These are phyloP conservation scores for Microcera coccophila DNA, from an alignment of 2,329 filamentous ascomycete species.

Conservation along the genomic window DNA sequence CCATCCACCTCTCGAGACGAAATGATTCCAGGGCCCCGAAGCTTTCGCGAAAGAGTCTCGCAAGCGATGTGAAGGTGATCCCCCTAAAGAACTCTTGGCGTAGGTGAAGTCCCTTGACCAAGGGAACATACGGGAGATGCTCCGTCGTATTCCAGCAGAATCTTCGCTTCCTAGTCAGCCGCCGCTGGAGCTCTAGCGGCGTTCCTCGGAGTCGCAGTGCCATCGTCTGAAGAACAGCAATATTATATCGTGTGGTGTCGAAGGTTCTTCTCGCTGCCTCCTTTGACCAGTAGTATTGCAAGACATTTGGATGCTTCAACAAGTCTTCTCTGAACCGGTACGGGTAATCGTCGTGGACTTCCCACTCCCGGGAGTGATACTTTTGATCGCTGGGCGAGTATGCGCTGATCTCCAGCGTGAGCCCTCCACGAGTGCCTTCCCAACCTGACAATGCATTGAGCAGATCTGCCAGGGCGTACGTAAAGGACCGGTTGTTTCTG, in stretches of 20 bases:
- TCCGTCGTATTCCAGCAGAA: not conserved
- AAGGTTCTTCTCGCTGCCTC: not conserved
- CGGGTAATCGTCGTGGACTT: conserved; percentile 4
- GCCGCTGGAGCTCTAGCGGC: conserved; percentile 8
- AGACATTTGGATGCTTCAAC: not conserved
- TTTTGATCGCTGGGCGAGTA: conserved; percentile 9
- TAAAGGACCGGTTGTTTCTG: conserved; percentile 12
- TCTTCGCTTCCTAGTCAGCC: conserved; percentile 1
- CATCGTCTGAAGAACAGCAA: too few species aligned
- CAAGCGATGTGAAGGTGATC: conserved; percentile 6
- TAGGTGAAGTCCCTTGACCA: conserved; percentile 12
- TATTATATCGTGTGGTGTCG: not conserved
- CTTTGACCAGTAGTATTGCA: not conserved
- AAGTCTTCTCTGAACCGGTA: conserved; percentile 7
- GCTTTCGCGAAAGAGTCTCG: conserved; percentile 11
- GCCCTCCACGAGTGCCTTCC: not conserved
- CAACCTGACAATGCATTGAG: conserved; percentile 5
- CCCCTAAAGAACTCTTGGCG: conserved; percentile 6
- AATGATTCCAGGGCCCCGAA: conserved; percentile 9
- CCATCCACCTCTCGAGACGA: conserved; percentile 5
- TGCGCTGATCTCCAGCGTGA: conserved; percentile 8
- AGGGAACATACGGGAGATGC: conserved; percentile 6
- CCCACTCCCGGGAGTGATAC: not conserved
- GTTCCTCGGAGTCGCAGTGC: conserved; percentile 7
- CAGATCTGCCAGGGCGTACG: not conserved